Base-by-base conservation (phyloP, 148 eudicot species). In the Polygonum aviculare region DNA sequence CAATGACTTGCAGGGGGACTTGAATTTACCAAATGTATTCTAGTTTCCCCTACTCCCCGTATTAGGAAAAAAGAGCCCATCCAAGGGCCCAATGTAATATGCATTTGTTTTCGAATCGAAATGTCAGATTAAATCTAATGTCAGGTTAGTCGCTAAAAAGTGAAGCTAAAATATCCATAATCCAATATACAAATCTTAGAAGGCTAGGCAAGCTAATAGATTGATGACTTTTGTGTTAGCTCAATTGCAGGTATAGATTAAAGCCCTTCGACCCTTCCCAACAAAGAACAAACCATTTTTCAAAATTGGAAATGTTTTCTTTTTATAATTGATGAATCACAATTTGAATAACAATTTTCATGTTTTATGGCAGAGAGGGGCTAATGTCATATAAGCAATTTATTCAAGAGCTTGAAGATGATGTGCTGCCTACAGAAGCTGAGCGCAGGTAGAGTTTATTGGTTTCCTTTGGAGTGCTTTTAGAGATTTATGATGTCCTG, bases 321-420 rank as follows among this genome's bases (percentile, higher is more conserved):
- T 51, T 51, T 60, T 26, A 26, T 12, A 26, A 10, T 2, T 60
- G 69, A 10, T 5, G 5, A 60, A 22, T 31, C 4, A 9, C 15
- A 9, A 3, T 12, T 60, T 22, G 36, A 16, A 12, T 72, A 51
- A 72, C 36, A 12, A 31, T 45, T 45, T n/a, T 19, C 45, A 26
- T 12, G 15, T 51, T 45, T 44, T 8, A 9, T 45, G 16, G 38
- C 50, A 96, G 99, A 77, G 99, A 91, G 83, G 99, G 99, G 16
- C 82, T 93, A 78, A 96, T 93, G 99, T 84, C 98, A 45, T 96
- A 96, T 83, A 96, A 96, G 88, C 99, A 93, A 83, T 96, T 96
- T 74, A 96, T 96, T 81, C 99, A 96, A 84, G 99, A 96, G 82
- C 99, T 96, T 83, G 99, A 96, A 86, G 99, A 96, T 83, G 99